A percentile compares a stretch with the other conserved stretches of the same genome.
These are phyloP conservation scores for Centrapalus pauciflorus DNA, from an alignment of 129 eudicot species.

Conservation along the genomic window DNA sequence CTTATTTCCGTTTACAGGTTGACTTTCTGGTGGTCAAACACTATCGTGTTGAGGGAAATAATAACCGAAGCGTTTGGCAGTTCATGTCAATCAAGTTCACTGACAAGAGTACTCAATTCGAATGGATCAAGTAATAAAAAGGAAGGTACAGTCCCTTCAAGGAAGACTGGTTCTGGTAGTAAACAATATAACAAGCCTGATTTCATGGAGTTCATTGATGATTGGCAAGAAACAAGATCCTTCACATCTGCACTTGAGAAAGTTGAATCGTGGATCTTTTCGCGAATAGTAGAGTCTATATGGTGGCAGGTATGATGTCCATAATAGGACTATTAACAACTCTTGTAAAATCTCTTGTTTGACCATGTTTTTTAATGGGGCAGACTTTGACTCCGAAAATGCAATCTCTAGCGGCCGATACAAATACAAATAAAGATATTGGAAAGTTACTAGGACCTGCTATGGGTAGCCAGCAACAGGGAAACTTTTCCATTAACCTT, in stretches of 20 bases:
- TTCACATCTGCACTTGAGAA: slow-evolving; percentile 82
- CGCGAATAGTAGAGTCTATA: slow-evolving; percentile 87
- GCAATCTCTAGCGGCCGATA: slow-evolving; percentile 65
- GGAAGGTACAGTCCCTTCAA: slow-evolving; percentile 23
- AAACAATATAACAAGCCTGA: slow-evolving; percentile 47
- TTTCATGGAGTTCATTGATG: slow-evolving; percentile 62
- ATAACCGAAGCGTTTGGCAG: slow-evolving; percentile 80
- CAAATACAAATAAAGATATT: slow-evolving; percentile 32
- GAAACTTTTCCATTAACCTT: slow-evolving; percentile 57
- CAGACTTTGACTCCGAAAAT: slow-evolving; percentile 92
- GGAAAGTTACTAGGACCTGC: slow-evolving; percentile 60
- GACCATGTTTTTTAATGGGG: slow-evolving; percentile 14
- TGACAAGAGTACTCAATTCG: slow-evolving; percentile 35
- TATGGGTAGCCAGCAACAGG: slow-evolving; percentile 74
- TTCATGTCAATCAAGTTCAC: slow-evolving; percentile 55
- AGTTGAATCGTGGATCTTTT: slow-evolving; percentile 95
- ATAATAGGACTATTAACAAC: too few species aligned
- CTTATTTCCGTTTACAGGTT: slow-evolving; percentile 43
- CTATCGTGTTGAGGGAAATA: slow-evolving; percentile 80
- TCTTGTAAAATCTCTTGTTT: background rate
- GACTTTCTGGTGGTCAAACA: slow-evolving; percentile 89
- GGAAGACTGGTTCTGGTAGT: slow-evolving; percentile 37
- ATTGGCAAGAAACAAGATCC: slow-evolving; percentile 90
- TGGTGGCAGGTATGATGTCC: slow-evolving; percentile 99
- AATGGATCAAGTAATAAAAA: slow-evolving; percentile 38